These are phyloP conservation scores for Cladosporium velox DNA, from an alignment of 2,329 filamentous ascomycete species.

Conservation along the genomic window DNA sequence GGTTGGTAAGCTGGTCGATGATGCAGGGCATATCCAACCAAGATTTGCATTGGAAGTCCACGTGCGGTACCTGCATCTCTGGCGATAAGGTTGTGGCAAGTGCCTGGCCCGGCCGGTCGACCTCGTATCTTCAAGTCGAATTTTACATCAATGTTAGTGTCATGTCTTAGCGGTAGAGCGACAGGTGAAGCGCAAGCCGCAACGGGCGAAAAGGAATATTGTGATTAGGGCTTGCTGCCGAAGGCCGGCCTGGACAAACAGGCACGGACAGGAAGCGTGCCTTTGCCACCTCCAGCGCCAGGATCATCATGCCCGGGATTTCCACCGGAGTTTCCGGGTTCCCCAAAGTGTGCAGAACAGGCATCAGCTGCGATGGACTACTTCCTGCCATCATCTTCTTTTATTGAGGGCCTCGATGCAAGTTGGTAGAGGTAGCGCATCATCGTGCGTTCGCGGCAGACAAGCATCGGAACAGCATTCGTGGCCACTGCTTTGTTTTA, in stretches of 20 bases:
- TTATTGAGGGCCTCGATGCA: not conserved
- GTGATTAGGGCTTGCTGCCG: slow-evolving; percentile 7
- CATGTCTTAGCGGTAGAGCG: not conserved
- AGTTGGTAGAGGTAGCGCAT: no score
- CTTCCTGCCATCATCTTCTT: not conserved
- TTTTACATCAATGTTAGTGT: not conserved
- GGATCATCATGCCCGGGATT: not conserved
- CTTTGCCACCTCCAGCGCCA: not conserved
- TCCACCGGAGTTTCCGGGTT: not conserved
- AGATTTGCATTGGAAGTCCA: not conserved
- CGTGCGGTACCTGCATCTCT: not conserved
- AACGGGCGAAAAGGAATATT: not conserved
- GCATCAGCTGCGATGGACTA: not conserved
- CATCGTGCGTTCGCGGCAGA: not conserved
- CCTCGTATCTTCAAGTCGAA: not conserved
- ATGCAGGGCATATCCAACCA: not conserved
- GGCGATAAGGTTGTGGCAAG: not conserved
- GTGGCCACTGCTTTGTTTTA: not conserved
- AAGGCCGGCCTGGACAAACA: not conserved
- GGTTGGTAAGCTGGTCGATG: not conserved
- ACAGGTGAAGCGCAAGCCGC: not conserved
- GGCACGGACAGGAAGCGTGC: not conserved
- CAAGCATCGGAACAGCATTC: not conserved
- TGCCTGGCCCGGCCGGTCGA: not conserved
- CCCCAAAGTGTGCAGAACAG: not conserved